phyloP scores from a whole-genome alignment of 257 asterid genomes.

The Penstemon barbatus region DNA sequence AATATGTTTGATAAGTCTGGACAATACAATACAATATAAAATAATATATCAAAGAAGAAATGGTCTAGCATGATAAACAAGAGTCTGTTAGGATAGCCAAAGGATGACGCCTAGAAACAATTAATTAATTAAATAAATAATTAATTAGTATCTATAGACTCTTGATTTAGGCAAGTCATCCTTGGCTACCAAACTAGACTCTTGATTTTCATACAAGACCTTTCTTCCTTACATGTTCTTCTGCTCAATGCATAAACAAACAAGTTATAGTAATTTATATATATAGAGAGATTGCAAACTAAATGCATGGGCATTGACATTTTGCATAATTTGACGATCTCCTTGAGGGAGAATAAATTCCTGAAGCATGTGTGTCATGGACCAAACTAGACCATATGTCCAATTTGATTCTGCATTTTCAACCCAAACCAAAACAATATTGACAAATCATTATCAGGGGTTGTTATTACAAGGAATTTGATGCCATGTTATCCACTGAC shows the following conservation, averaged over 20 bases:
- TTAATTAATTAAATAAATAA: neutral
- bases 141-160: too few species aligned
- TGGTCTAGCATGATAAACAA: constrained; percentile 43
- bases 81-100: constrained; percentile 45
- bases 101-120: constrained; percentile 47
- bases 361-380: too few species aligned
- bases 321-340: neutral
- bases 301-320: constrained; percentile 22
- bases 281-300: neutral
- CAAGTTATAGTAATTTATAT: neutral
- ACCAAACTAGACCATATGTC: too few species aligned
- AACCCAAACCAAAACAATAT: too few species aligned
- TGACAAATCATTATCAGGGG: too few species aligned
- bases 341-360: too few species aligned
- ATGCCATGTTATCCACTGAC: too few species aligned
- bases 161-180: constrained; percentile 60
- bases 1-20: too few species aligned
- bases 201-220: constrained; percentile 52
- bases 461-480: too few species aligned
- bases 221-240: constrained; percentile 27
- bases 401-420: too few species aligned
- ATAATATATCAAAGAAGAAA: constrained; percentile 16
- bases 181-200: constrained; percentile 59
- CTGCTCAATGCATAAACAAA: neutral
- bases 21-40: too few species aligned